Evolutionary conservation across 495 filamentous ascomycete species (phyloP).

Genomic region (Hyaloscypha bicolor): DNA sequence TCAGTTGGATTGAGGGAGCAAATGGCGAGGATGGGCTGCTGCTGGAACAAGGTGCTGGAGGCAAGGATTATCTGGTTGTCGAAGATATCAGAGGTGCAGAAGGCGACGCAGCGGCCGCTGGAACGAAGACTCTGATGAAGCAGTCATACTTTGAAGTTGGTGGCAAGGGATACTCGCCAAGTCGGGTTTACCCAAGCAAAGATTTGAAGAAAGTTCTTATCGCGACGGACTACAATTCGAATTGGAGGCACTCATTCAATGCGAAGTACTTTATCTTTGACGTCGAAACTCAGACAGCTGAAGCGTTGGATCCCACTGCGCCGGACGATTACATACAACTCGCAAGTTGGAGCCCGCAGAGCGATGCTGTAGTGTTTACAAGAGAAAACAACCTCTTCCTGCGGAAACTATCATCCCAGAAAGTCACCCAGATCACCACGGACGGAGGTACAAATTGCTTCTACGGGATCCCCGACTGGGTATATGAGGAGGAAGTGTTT

Average conservation of each 20-base stretch:
- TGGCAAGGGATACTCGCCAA: conserved; percentile 51
- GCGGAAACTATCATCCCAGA: conserved; percentile 60
- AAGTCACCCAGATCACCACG: conserved; percentile 72
- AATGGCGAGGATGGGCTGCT: conserved; percentile 86
- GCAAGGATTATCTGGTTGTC: conserved; percentile 77
- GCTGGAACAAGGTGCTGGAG: conserved; percentile 61
- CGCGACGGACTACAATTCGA: conserved; percentile 65
- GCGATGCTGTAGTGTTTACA: conserved; percentile 83
- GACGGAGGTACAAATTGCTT: conserved; percentile 88
- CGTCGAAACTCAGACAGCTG: conserved; percentile 75
- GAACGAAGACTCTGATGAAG: conserved; percentile 75
- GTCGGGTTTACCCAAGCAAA: conserved; percentile 71
- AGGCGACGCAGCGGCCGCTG: conserved; percentile 41
- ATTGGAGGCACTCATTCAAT: conserved; percentile 88
- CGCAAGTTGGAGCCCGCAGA: conserved; percentile 86
- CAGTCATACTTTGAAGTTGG: conserved; percentile 59
- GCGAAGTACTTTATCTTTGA: conserved; percentile 93
- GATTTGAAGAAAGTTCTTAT: conserved; percentile 85
- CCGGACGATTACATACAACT: conserved; percentile 74
- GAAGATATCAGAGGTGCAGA: conserved; percentile 75
- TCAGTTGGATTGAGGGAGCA: conserved; percentile 87
- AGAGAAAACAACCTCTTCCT: conserved; percentile 86
- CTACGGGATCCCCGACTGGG: conserved; percentile 98
- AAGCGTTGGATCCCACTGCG: conserved; percentile 74
- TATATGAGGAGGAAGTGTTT: conserved; percentile 97